Percentiles rank a stretch among this genome's conserved stretches.
phyloP scores from a whole-genome alignment of 768 basidiomycete genomes.

The Mycena crocata region DNA sequence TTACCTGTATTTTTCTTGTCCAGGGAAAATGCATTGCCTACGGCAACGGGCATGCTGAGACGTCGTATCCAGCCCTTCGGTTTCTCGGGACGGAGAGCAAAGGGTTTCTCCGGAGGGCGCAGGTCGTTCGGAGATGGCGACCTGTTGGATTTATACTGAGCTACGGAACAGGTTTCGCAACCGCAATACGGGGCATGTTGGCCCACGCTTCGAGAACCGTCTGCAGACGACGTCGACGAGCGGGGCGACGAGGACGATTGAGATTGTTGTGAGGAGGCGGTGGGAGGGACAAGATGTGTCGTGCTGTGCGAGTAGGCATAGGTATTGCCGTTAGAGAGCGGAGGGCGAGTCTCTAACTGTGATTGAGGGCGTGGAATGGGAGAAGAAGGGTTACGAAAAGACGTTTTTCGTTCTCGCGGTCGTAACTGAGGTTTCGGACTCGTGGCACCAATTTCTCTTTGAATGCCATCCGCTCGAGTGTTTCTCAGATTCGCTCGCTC shows the following conservation, averaged over 20 bases:
- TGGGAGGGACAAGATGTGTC: constrained; percentile 54
- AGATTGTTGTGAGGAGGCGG: constrained; percentile 34
- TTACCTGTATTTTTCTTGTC: constrained; percentile 61
- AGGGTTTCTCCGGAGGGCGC: constrained; percentile 56
- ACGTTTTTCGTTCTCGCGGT: constrained; percentile 29
- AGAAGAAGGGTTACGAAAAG: constrained; percentile 33
- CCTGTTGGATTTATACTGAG: constrained; percentile 60
- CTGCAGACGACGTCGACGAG: constrained; percentile 34
- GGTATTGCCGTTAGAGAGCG: constrained; percentile 13
- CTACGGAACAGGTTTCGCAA: constrained; percentile 71
- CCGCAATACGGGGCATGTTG: constrained; percentile 74
- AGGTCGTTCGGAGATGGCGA: constrained; percentile 46
- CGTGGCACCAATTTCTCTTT: constrained; percentile 16
- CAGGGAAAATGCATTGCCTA: constrained; percentile 66
- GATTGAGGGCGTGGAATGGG: constrained; percentile 43
- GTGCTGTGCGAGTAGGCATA: constrained; percentile 53
- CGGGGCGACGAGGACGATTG: constrained; percentile 40
- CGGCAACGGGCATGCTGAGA: constrained; percentile 80
- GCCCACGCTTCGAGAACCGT: constrained; percentile 34
- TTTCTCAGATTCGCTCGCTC: constrained; percentile 60
- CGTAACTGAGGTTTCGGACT: constrained; percentile 33
- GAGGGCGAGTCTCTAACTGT: constrained; percentile 24
- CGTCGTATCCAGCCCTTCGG: constrained; percentile 81
- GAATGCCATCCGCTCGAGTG: constrained; percentile 44
- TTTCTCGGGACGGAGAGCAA: constrained; percentile 62